Base-by-base conservation (phyloP, 257 asterid genomes). In the Asclepias syriaca region DNA sequence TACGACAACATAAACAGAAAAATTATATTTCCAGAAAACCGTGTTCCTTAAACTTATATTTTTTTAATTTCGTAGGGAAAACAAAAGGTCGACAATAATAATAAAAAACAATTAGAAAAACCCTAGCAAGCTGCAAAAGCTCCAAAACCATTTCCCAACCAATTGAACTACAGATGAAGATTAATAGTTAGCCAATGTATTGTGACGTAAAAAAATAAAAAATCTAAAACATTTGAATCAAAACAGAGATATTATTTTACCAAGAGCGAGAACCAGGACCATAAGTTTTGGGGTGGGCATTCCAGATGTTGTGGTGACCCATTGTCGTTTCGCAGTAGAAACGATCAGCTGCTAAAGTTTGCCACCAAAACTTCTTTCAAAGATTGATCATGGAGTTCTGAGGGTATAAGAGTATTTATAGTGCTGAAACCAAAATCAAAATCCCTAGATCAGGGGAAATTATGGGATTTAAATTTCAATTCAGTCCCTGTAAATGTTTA, bases 231-330 rank as follows among this genome's bases (percentile, higher is more conserved):
- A 71, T n/a, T 50, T 13, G 22, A 53, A 15, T 21, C 50, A 10
- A 7, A 50, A 12, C 1, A 43, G n/a, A 65, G n/a, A 34, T 21
- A 10, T 8, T 54, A 14, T 34, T 11, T 53, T 74, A 81, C 89
- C 89, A 85, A 59, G 89, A 78, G 76, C 89, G 87, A 65, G 89
- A 85, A 61, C 89, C 89, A 21, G 85, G 89, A 27, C 87, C 89
- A 49, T 85, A 85, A 68, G 70, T 80, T 80, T 85, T 85, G 21
- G 87, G 87, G 74, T 82, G 89, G 80, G 89, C 81, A 76, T 85
- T 85, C 89, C 89, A 82, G 29, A 85, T 64, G 80, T 85, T 85
- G 3, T 86, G 71, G 70, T 85, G 89, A n/a, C 86, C 86, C 89
- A 85, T 85, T 43, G 12, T 18, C 37, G n/a, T 37, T 51, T n/a